Percentiles rank a stretch among this genome's conserved stretches.
Evolutionary conservation across 2,329 filamentous ascomycete genomes (phyloP).

Genomic region (Fusarium algeriense): DNA sequence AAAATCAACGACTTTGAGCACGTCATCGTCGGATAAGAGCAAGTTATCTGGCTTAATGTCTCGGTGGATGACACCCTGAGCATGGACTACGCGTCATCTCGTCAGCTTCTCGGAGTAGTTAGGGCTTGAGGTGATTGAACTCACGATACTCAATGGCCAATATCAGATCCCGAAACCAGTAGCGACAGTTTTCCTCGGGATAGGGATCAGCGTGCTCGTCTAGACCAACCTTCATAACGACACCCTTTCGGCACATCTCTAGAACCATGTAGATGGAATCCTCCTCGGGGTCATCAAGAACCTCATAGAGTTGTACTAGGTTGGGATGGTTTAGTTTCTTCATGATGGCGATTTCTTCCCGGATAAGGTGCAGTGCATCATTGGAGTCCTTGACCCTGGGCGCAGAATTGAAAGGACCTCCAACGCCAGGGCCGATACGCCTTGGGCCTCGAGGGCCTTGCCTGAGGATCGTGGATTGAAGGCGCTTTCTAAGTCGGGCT

Average conservation of each 20-base stretch:
- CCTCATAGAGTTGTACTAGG: conserved; percentile 92
- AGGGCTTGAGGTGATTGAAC: conserved; percentile 49
- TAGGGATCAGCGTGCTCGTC: conserved; percentile 87
- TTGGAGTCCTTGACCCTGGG: conserved; percentile 68
- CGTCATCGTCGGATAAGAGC: conserved; percentile 86
- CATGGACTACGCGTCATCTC: conserved; percentile 72
- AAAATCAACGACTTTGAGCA: conserved; percentile 98
- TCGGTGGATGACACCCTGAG: conserved; percentile 92
- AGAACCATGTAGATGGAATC: conserved; percentile 99
- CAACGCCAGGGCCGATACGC: conserved; percentile 46
- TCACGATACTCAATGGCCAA: conserved; percentile 91
- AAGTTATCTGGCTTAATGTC: conserved; percentile 99
- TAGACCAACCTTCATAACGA: conserved; percentile 96
- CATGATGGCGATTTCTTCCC: conserved; percentile 98
- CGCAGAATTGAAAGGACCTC: conserved; percentile 44
- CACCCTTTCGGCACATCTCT: conserved; percentile 98
- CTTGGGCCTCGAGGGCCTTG: conserved; percentile 56
- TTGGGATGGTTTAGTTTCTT: conserved; percentile 97
- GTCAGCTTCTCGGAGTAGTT: not conserved
- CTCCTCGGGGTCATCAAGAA: conserved; percentile 93
- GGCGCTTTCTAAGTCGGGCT: conserved; percentile 85
- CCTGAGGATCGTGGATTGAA: conserved; percentile 86
- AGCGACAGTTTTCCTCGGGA: conserved; percentile 82
- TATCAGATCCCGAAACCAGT: conserved; percentile 95
- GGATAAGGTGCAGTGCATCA: conserved; percentile 85